Evolutionary conservation across 2,329 filamentous ascomycete species (phyloP), one percentile per base, ranked within the genome.

Genomic region (Penicillium sp.): DNA sequence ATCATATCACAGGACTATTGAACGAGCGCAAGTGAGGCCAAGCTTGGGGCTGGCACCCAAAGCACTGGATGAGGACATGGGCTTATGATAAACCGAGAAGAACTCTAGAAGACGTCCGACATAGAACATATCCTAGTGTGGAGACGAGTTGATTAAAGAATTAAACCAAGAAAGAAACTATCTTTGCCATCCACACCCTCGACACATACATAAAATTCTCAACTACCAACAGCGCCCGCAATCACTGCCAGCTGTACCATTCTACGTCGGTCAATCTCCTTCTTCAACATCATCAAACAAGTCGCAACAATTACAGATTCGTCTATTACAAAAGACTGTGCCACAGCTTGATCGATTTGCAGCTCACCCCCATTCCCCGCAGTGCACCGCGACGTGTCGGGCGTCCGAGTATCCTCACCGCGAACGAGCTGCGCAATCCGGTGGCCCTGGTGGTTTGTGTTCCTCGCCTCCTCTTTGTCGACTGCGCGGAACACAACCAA

Each of bases 261-360:
- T 54, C 82, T 74, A 59, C 82, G 73, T 39, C 84, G 73, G 67
- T 87, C 84, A 46, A 85, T 73, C 75, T 87, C 85, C 69, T 81
- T 83, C 78, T 87, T 87, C 61, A 87, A 67, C 84, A 88, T 85
- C 14, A 79, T 69, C 52, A 87, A 61, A 54, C 79, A 84, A 14
- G 81, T 85, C 40, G 79, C 77, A 16, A 86, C 76, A 9, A 81
- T 74, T 18, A 86, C 57, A n/a, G 77, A 71, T 61, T 82, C 75
- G 13, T 72, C 72, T 55, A 81, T 47, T 11, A 62, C 53, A n/a
- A 44, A 8, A 1, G 14, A 42, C 23, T 58, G 57, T 8, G 58
- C 40, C 4, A 71, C 72, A n/a, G 79, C 66, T 7, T 71, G 68
- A 52, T 84, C 82, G 9, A 86, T 70, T 6, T 86, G 66, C 27